Percentiles rank a stretch among this genome's conserved stretches.
Evolutionary conservation across 2,329 filamentous ascomycete species (phyloP).

Genomic region (Pseudopyricularia cyperi): DNA sequence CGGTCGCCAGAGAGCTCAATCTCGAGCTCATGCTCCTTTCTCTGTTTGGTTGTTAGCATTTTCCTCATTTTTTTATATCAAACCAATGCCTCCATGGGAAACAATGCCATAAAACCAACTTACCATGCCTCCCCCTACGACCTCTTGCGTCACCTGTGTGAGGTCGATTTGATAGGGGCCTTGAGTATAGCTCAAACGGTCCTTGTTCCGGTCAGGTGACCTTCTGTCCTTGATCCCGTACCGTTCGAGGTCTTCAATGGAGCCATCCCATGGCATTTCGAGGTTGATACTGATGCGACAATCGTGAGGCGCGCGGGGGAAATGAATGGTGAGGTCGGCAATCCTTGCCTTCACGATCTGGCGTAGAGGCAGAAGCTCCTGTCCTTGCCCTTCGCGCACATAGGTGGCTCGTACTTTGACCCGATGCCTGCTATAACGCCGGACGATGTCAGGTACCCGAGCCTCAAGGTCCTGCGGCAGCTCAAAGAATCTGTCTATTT

Average conservation of each 20-base stretch:
- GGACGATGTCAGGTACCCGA: constrained; percentile 51
- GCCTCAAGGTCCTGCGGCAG: constrained; percentile 47
- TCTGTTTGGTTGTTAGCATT: constrained; percentile 20
- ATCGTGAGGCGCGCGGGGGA: constrained; percentile 67
- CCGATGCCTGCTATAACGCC: constrained; percentile 39
- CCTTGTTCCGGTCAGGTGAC: constrained; percentile 61
- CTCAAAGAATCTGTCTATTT: constrained; percentile 80
- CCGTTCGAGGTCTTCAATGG: constrained; percentile 42
- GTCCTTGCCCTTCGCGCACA: constrained; percentile 43
- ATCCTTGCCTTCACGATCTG: constrained; percentile 90
- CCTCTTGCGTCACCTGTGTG: constrained; percentile 63
- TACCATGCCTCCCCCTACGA: constrained; percentile 6
- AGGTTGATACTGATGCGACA: constrained; percentile 91
- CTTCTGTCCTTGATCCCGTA: constrained; percentile 21
- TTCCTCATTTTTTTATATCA: no score
- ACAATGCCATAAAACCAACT: constrained; percentile 1
- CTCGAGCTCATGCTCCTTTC: constrained; percentile 71
- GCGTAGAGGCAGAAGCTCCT: constrained; percentile 19
- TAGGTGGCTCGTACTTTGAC: constrained; percentile 62
- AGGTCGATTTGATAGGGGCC: constrained; percentile 81
- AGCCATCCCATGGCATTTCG: constrained; percentile 75
- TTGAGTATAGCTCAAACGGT: constrained; percentile 83
- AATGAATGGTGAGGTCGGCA: constrained; percentile 75
- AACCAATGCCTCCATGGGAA: background rate
- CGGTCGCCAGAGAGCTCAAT: constrained; percentile 55